Evolutionary conservation across 2,329 filamentous ascomycete species (phyloP).

Genomic region (Domatiomyces catenatus): DNA sequence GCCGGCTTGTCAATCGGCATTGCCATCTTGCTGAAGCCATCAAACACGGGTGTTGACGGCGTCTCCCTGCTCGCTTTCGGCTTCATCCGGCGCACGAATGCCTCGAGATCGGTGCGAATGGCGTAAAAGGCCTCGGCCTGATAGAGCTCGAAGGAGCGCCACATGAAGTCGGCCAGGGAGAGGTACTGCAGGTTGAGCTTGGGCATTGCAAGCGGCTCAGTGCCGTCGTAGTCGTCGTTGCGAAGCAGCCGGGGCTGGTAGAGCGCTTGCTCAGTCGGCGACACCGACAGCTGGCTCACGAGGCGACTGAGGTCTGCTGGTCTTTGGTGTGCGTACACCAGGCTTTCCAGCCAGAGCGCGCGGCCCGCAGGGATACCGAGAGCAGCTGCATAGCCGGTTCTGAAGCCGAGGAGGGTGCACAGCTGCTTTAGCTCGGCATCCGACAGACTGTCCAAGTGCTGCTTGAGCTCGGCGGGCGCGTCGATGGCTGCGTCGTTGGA

Average conservation of each 20-base stretch:
- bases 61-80: constrained; percentile 51
- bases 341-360: constrained; percentile 42
- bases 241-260: constrained; percentile 67
- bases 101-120: constrained; percentile 79
- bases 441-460: constrained; percentile 55
- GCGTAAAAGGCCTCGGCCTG: constrained; percentile 86
- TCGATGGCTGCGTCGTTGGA: constrained; percentile 87
- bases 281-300: constrained; percentile 51
- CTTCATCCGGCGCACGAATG: constrained; percentile 61
- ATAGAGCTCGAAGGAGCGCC: constrained; percentile 80
- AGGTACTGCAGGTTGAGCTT: constrained; percentile 94
- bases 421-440: constrained; percentile 61
- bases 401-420: constrained; percentile 56
- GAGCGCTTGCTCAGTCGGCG: constrained; percentile 69
- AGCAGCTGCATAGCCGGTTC: constrained; percentile 65
- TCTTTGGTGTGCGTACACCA: constrained; percentile 61
- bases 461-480: constrained; percentile 60
- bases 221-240: constrained; percentile 77
- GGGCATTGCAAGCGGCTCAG: constrained; percentile 71
- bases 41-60: constrained; percentile 49
- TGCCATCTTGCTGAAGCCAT: constrained; percentile 83
- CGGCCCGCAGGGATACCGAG: constrained; percentile 48
- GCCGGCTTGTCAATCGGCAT: constrained; percentile 72
- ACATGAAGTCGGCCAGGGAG: constrained; percentile 90
- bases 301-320: constrained; percentile 69